phyloP scores from a whole-genome alignment of 768 basidiomycete species.

The Thelephora ganbajun region DNA sequence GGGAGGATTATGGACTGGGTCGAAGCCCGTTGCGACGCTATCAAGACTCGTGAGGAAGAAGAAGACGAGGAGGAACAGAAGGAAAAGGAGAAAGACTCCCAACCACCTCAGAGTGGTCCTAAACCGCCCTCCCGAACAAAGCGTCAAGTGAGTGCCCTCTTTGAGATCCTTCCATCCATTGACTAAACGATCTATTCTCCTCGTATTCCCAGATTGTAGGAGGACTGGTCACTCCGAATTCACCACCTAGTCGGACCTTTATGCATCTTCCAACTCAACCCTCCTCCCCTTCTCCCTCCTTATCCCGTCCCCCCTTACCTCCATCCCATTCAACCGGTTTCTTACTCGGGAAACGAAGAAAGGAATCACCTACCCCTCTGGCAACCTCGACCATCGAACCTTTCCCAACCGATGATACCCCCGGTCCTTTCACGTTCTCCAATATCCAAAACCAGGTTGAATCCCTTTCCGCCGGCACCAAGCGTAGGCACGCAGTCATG shows the following conservation, averaged over 20 bases:
- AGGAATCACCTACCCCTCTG: slow-evolving; percentile 5
- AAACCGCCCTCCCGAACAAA: too few species aligned
- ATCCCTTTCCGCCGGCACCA: slow-evolving; percentile 39
- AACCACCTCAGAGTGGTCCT: slow-evolving; percentile 3
- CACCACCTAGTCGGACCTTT: slow-evolving; percentile 5
- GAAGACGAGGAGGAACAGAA: slow-evolving; percentile 72
- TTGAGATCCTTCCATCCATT: slow-evolving; percentile 23
- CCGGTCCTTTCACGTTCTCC: slow-evolving; percentile 4
- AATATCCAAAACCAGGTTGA: slow-evolving; percentile 13
- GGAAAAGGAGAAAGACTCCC: slow-evolving; percentile 30
- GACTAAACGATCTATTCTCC: slow-evolving; percentile 10
- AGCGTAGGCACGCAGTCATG: slow-evolving; percentile 70
- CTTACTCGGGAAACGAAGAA: slow-evolving; percentile 9
- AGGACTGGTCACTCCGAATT: slow-evolving; percentile 13
- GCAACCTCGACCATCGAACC: background rate
- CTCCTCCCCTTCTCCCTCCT: slow-evolving; percentile 7
- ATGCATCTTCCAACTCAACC: slow-evolving; percentile 1
- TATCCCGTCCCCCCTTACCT: slow-evolving; percentile 13
- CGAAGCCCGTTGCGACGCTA: slow-evolving; percentile 67
- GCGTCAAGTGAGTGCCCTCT: slow-evolving; percentile 8
- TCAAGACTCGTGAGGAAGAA: slow-evolving; percentile 62
- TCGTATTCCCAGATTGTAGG: slow-evolving; percentile 4
- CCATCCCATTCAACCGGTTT: slow-evolving; percentile 15
- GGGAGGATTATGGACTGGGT: slow-evolving; percentile 77
- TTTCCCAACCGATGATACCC: slow-evolving; percentile 2